phyloP scores from a whole-genome alignment of 2,329 filamentous ascomycete genomes.

The Microdochium bolleyi region DNA sequence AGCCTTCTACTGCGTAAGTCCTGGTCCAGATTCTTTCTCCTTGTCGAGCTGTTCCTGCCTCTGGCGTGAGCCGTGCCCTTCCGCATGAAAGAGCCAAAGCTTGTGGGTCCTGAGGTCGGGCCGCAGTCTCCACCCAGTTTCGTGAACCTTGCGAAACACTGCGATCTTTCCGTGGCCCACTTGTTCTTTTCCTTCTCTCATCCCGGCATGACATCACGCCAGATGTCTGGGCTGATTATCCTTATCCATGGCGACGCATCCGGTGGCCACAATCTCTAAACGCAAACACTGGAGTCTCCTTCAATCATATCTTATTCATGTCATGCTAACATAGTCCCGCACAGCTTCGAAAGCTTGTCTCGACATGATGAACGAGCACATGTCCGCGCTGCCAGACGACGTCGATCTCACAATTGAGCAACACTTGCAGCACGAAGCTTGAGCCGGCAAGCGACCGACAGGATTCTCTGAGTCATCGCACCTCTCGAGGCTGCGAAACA shows the following conservation, averaged over 20 bases:
- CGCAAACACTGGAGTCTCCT: no score
- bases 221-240: no score
- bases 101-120: background rate
- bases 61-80: no score
- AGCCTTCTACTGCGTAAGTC: constrained; percentile 36
- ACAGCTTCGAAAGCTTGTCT: constrained; percentile 22
- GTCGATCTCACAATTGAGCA: constrained; percentile 9
- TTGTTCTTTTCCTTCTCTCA: background rate
- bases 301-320: no score
- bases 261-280: no score
- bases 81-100: background rate
- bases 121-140: background rate
- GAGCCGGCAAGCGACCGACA: background rate
- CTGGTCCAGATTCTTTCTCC: background rate
- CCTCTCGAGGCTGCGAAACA: no score
- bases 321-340: constrained; percentile 2
- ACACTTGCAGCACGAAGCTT: background rate
- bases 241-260: no score
- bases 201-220: background rate
- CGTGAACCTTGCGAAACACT: background rate
- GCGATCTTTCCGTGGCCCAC: background rate
- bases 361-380: constrained; percentile 22
- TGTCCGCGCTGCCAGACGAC: constrained; percentile 17
- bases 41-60: constrained; percentile 1
- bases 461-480: no score